Evolutionary conservation across 2,329 filamentous ascomycete species (phyloP).

Genomic region (Penicillium sp.): DNA sequence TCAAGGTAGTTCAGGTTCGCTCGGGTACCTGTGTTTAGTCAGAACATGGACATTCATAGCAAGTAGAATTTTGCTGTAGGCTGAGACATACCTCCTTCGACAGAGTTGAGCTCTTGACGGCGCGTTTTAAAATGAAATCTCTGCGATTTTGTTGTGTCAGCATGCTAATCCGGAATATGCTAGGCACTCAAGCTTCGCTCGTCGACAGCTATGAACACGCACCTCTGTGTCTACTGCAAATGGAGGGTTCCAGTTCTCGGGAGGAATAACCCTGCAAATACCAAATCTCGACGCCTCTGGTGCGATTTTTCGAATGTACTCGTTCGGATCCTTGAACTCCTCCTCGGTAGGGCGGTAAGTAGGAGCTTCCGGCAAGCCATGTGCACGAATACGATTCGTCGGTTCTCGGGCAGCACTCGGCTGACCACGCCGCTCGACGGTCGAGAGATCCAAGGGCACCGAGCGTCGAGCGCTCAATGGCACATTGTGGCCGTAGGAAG

Average conservation of each 20-base stretch:
- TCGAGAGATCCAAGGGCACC: slow-evolving; percentile 73
- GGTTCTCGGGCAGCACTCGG: slow-evolving; percentile 71
- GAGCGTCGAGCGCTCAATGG: slow-evolving; percentile 63
- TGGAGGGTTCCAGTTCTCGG: slow-evolving; percentile 86
- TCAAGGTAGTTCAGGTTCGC: slow-evolving; percentile 96
- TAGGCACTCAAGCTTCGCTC: background rate
- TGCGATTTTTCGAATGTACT: slow-evolving; percentile 87
- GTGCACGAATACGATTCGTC: slow-evolving; percentile 72
- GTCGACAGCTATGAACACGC: slow-evolving; percentile 27
- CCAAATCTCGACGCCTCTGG: slow-evolving; percentile 84
- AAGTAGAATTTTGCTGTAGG: slow-evolving; percentile 25
- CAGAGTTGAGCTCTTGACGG: slow-evolving; percentile 93
- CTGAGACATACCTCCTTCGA: slow-evolving; percentile 77
- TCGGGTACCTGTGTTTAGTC: slow-evolving; percentile 67
- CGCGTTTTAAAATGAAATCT: slow-evolving; percentile 95
- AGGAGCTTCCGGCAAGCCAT: slow-evolving; percentile 83
- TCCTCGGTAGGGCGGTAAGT: slow-evolving; percentile 87
- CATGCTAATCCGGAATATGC: background rate
- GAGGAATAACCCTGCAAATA: slow-evolving; percentile 92
- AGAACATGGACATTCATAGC: slow-evolving; percentile 32
- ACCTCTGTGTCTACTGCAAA: slow-evolving; percentile 98
- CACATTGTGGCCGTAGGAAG: slow-evolving; percentile 47
- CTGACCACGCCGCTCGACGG: slow-evolving; percentile 86
- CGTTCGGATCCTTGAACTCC: slow-evolving; percentile 90
- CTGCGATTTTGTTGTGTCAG: slow-evolving; percentile 43